Evolutionary conservation across 805 yeast species (phyloP), one percentile per base, ranked within the genome.

Genomic region (Kazachstania bromeliacearum): DNA sequence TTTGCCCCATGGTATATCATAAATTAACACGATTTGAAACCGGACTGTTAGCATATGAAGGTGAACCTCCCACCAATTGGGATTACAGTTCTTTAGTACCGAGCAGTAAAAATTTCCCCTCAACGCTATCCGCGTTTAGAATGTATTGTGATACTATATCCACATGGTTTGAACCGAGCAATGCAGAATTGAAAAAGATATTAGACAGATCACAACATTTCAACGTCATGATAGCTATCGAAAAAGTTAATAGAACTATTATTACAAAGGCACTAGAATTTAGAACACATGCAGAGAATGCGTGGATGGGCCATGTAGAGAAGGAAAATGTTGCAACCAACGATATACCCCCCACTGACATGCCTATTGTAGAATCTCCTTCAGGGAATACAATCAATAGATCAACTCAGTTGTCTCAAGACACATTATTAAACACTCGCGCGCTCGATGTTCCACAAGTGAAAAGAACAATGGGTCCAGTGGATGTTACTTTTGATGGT

Each of bases 221-320:
- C 15, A 38, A 39, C 9, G 20, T 42, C 10, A 13, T 30, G 1
- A 20, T 41, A 14, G 36, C 51, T 4, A 22, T 45, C 30, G 51
- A 43, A 15, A 42, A 31, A 21, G 37, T 46, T 2, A 37, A 30
- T 19, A 36, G 54, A 32, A 42, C 46, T 6, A 43, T 51, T 9
- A 28, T 48, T 3, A 38, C 38, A 10, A 49, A 44, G 17, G 50
- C 50, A 2, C 13, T 49, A 7, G 50, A 46, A 15, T 43, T 43
- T 27, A 42, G 54, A 32, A 40, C 41, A 8, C 37, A 33, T 13
- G 40, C 44, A 2, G 55, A 51, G 22, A 35, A 24, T 12, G 28
- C 42, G 3, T 46, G 50, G 50, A 35, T 12, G 16, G 35, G 19
- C 15, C 24, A 33, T 15, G 29, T 23, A n/a, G 26, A 23, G n/a